phyloP scores from a whole-genome alignment of 106 monocot species.

The Dendrobium huoshanense region DNA sequence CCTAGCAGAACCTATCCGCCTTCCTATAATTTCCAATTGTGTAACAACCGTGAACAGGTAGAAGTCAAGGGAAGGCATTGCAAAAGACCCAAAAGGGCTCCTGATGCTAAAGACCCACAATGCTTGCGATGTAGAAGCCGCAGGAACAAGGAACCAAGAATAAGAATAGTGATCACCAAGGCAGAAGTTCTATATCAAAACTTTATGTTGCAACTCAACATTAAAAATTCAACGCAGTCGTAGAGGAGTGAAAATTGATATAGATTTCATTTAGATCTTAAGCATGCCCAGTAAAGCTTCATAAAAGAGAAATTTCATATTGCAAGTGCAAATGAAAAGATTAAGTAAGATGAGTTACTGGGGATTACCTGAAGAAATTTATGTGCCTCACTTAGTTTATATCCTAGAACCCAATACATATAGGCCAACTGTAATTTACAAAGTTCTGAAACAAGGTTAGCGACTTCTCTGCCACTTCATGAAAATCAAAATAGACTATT shows the following conservation, averaged over 20 bases:
- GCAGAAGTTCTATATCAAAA: background rate
- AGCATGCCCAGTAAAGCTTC: background rate
- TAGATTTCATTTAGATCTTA: background rate
- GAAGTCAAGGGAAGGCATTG: no score
- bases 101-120: no score
- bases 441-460: constrained; percentile 11
- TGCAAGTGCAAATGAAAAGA: background rate
- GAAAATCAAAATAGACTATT: background rate
- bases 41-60: no score
- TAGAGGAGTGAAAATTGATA: background rate
- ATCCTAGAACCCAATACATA: constrained; percentile 88
- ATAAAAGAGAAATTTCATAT: background rate
- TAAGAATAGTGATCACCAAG: background rate
- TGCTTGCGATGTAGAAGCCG: background rate
- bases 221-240: background rate
- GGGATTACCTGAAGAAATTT: constrained; percentile 56
- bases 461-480: background rate
- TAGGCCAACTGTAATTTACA: constrained; percentile 56
- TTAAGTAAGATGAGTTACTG: background rate
- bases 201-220: background rate
- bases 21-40: no score
- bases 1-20: no score
- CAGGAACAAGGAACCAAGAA: background rate
- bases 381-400: constrained; percentile 61
- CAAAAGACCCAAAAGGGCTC: no score